phyloP scores from a whole-genome alignment of 179 eudicot species.

The Pouteria campechiana region DNA sequence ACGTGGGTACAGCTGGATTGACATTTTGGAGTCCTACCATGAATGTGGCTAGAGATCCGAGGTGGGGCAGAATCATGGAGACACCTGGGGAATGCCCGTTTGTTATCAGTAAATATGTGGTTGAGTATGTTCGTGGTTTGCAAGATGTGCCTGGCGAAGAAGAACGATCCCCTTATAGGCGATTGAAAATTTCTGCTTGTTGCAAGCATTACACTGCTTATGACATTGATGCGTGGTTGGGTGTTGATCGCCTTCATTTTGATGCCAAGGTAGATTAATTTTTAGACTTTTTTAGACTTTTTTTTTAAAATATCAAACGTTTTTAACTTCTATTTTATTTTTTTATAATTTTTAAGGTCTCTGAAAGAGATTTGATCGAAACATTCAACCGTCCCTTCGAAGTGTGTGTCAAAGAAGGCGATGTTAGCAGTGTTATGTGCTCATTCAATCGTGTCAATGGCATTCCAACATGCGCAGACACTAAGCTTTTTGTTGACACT shows the following conservation, averaged over 20 bases:
- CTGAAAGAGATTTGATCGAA: constrained; percentile 19
- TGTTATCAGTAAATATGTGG: constrained; percentile 35
- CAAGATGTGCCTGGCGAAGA: constrained; percentile 21
- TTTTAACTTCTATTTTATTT: background rate
- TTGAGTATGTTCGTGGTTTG: constrained; percentile 36
- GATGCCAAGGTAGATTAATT: constrained; percentile 38
- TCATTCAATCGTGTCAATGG: constrained; percentile 34
- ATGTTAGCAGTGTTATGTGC: constrained; percentile 27
- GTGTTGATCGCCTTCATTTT: constrained; percentile 47
- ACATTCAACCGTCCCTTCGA: constrained; percentile 22
- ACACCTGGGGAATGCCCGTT: constrained; percentile 62
- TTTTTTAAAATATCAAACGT: background rate
- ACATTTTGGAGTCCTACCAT: constrained; percentile 65
- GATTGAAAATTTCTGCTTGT: constrained; percentile 46
- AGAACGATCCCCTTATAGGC: constrained; percentile 11
- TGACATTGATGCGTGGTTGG: constrained; percentile 51
- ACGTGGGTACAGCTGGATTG: constrained; percentile 41
- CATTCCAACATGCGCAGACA: constrained; percentile 35
- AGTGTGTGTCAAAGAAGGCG: constrained; percentile 21
- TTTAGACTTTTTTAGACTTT: background rate
- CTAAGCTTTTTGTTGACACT: constrained; percentile 17
- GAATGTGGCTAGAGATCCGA: constrained; percentile 44
- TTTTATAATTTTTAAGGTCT: constrained; percentile 20
- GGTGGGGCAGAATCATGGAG: constrained; percentile 64
- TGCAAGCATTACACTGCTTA: constrained; percentile 65